Evolutionary conservation across 2,329 filamentous ascomycete species (phyloP).

Genomic region (Fusarium abutilonis): DNA sequence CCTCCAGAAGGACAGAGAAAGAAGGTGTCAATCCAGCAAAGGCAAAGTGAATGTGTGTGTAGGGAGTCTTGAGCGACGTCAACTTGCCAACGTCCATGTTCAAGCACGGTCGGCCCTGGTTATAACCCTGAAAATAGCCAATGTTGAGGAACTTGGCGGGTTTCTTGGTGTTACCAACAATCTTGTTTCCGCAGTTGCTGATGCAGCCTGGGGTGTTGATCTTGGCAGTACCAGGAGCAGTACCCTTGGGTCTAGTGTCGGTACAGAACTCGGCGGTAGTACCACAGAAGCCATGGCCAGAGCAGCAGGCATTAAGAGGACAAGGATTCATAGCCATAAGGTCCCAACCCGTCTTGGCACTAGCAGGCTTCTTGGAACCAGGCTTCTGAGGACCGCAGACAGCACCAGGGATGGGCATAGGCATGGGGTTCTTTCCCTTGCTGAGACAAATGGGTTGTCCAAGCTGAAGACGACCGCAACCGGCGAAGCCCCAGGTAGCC

Average conservation of each 20-base stretch:
- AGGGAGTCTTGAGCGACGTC: constrained; percentile 29
- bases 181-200: constrained; percentile 49
- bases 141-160: constrained; percentile 44
- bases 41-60: constrained; percentile 50
- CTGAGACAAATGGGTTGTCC: constrained; percentile 50
- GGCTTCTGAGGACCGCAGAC: constrained; percentile 50
- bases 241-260: constrained; percentile 43
- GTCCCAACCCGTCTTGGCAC: constrained; percentile 43
- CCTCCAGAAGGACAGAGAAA: constrained; percentile 30
- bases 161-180: constrained; percentile 44
- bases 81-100: constrained; percentile 46
- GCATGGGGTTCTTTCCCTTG: constrained; percentile 49
- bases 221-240: constrained; percentile 43
- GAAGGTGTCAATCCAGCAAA: constrained; percentile 43
- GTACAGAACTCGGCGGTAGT: constrained; percentile 56
- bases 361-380: constrained; percentile 40
- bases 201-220: constrained; percentile 44
- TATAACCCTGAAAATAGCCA: constrained; percentile 51
- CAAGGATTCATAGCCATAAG: constrained; percentile 58
- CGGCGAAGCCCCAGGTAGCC: constrained; percentile 53
- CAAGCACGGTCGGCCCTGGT: constrained; percentile 44
- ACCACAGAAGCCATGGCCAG: constrained; percentile 58
- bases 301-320: constrained; percentile 56
- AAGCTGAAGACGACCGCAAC: constrained; percentile 45
- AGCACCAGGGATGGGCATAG: constrained; percentile 44